A percentile compares a stretch with the other conserved stretches of the same genome.
These are phyloP conservation scores for Udeniomyces megalosporus DNA, from an alignment of 768 basidiomycete genomes.

Conservation along the genomic window DNA sequence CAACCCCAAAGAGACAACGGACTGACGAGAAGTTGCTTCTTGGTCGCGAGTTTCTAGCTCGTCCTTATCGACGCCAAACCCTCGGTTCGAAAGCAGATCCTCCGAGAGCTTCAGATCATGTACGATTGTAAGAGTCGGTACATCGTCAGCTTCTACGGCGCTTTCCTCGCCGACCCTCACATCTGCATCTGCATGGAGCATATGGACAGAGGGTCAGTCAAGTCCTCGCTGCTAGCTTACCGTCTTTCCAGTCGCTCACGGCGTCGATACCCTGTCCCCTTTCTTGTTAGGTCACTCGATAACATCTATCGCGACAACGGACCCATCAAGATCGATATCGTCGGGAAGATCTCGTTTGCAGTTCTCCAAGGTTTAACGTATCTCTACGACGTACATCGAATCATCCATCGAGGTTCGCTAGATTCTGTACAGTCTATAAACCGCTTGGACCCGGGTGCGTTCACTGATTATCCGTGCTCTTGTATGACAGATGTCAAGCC, in stretches of 20 bases:
- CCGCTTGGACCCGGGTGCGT: background rate
- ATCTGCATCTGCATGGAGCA: constrained; percentile 98
- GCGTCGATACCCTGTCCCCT: background rate
- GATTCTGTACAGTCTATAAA: background rate
- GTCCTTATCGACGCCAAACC: constrained; percentile 95
- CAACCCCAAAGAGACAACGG: background rate
- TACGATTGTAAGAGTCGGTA: constrained; percentile 85
- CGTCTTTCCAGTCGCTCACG: background rate
- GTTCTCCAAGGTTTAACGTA: constrained; percentile 92
- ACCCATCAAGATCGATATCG: constrained; percentile 77
- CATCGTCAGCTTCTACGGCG: constrained; percentile 95
- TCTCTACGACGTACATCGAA: constrained; percentile 87
- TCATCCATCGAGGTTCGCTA: constrained; percentile 93
- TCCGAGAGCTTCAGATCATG: constrained; percentile 97
- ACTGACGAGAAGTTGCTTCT: background rate
- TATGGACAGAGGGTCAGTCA: constrained; percentile 31
- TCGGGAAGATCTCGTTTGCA: constrained; percentile 83
- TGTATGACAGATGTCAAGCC: constrained; percentile 76
- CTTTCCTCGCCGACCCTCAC: constrained; percentile 90
- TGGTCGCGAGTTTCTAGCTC: constrained; percentile 40
- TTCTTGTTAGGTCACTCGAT: constrained; percentile 49
- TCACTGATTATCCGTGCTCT: background rate
- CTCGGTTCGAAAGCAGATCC: constrained; percentile 87
- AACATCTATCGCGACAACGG: constrained; percentile 93
- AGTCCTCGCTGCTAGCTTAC: background rate